Evolutionary conservation across 2,329 filamentous ascomycete species (phyloP).

Genomic region (Cladosporium cucumerinum): DNA sequence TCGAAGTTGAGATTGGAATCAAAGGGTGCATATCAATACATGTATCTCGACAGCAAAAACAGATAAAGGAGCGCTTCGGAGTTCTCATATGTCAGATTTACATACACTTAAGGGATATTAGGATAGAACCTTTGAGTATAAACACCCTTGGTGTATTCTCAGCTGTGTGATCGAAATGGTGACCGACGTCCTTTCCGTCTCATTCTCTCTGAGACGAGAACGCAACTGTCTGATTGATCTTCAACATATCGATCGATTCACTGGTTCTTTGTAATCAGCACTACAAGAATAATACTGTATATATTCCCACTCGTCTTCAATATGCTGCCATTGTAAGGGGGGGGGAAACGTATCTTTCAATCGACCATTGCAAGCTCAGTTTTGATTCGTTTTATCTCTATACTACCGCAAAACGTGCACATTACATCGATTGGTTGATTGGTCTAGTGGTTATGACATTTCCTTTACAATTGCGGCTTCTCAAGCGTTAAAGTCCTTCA

Average conservation of each 20-base stretch:
- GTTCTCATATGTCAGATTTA: too few relatives aligned
- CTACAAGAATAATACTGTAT: neutral
- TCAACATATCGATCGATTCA: neutral
- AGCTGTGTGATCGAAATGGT: neutral
- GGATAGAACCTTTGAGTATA: too few relatives aligned
- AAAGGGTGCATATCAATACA: neutral
- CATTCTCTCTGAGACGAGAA: neutral
- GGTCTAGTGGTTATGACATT: constrained; percentile 8
- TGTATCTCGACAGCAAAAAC: neutral
- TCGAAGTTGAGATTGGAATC: neutral
- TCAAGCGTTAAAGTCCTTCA: neutral
- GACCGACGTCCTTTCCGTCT: neutral
- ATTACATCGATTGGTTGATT: neutral
- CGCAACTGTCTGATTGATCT: neutral
- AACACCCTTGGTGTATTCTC: neutral
- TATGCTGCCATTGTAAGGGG: neutral
- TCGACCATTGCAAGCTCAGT: neutral
- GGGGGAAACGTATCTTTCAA: neutral
- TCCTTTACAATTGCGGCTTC: constrained; percentile 2
- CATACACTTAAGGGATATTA: too few relatives aligned
- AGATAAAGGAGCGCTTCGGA: neutral
- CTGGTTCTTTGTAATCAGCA: neutral
- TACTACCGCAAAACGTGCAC: neutral
- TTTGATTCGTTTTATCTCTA: neutral
- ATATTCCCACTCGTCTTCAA: neutral